Evolutionary conservation across 2,329 filamentous ascomycete genomes (phyloP), one percentile per base, ranked within the genome.

Genomic region (Nigrospora oryzae): DNA sequence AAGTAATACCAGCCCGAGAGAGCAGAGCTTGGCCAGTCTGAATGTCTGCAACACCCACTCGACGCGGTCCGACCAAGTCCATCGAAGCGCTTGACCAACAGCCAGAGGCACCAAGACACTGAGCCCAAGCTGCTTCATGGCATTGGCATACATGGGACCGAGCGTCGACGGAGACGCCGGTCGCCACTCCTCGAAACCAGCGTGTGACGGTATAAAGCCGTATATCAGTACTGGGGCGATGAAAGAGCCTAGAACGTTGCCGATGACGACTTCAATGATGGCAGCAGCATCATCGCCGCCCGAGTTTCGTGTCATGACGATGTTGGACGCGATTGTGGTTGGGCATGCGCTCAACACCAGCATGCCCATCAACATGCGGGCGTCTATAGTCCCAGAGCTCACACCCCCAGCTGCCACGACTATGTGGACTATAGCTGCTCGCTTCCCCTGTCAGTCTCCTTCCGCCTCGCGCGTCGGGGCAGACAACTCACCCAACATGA

Each of bases 311-410:
- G 84, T 87, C 82, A 87, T 86, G 36, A 87, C 80, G 8, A 86
- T 80, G 58, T 87, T 87, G 38, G 79, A 85, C 8, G 81, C 76
- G 54, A 87, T 84, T 0, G 84, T 87, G 0, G 84, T 88, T 1
- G 84, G 83, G 5, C 85, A 76, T 55, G 77, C 83, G n/a, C 79
- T 74, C 2, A 80, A 71, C 35, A 84, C 76, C 3, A 86, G 71
- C 59, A 86, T 77, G 11, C 84, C 84, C 3, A 84, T 74, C 30
- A 88, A 64, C 36, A 88, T 70, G 46, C 79, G 78, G 0, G 76
- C 69, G 44, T 84, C 79, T 56, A 86, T 81, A 17, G 72, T 73
- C 2, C 75, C 63, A 39, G 75, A 75, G 14, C 75, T 54, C 36
- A 74, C 58, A 37, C 66, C 65, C 33, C 68, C 68, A 11, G 69